A percentile compares a stretch with the other conserved stretches of the same genome.
Evolutionary conservation across 345 rosid species (phyloP).

Genomic region (Arabidopsis suecica): DNA sequence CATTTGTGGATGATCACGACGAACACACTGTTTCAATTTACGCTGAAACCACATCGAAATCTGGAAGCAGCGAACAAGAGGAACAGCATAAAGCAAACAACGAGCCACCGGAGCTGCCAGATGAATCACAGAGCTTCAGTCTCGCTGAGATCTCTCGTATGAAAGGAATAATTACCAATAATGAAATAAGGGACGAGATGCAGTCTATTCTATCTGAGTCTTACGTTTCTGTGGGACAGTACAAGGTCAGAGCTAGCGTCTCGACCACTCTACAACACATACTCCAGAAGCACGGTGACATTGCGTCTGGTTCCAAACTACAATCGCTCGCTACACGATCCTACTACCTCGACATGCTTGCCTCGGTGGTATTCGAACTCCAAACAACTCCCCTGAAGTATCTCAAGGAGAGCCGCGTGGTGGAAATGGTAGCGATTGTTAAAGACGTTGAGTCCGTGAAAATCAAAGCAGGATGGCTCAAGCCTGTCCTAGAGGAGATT

Average conservation of each 20-base stretch:
- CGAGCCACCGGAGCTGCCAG: conserved; percentile 42
- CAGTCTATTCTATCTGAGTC: conserved; percentile 38
- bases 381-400: conserved; percentile 35
- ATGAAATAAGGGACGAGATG: conserved; percentile 20
- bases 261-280: conserved; percentile 34
- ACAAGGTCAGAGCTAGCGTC: conserved; percentile 39
- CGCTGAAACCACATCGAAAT: conserved; percentile 35
- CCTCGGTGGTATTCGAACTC: conserved; percentile 41
- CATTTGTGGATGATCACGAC: conserved; percentile 44
- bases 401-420: conserved; percentile 34
- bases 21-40: conserved; percentile 28
- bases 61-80: conserved; percentile 31
- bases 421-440: conserved; percentile 43
- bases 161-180: conserved; percentile 32
- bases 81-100: conserved; percentile 30
- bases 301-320: conserved; percentile 42
- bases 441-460: conserved; percentile 44
- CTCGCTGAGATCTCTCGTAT: conserved; percentile 29
- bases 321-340: conserved; percentile 41
- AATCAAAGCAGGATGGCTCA: conserved; percentile 43
- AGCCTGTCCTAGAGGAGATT: conserved; percentile 46
- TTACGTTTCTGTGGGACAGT: conserved; percentile 45
- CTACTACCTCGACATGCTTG: conserved; percentile 41
- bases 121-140: conserved; percentile 43
- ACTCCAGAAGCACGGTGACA: conserved; percentile 40